Evolutionary conservation across 1,284 basidiomycete genomes (phyloP).

Genomic region (Takashimella tepidaria): DNA sequence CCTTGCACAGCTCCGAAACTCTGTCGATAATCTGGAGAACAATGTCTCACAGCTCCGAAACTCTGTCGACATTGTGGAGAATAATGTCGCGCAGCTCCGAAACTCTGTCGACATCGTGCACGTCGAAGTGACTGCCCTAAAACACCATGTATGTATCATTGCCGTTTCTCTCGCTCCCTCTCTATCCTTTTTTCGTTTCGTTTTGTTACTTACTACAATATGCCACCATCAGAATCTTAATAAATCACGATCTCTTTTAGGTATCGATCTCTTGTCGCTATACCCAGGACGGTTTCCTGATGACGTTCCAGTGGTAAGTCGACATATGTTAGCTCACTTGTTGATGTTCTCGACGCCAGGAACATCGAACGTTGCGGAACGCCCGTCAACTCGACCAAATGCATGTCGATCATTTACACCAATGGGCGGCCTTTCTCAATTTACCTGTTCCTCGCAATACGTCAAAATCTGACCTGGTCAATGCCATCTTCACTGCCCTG

Average conservation of each 20-base stretch:
- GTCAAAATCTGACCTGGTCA: not conserved
- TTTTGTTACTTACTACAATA: not conserved
- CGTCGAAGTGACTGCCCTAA: not conserved
- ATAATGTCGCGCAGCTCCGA: not conserved
- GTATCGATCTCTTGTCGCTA: not conserved
- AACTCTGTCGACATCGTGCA: not conserved
- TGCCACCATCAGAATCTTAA: not conserved
- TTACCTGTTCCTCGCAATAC: not conserved
- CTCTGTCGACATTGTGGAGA: not conserved
- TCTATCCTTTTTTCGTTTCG: too few relatives aligned
- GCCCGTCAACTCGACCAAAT: not conserved
- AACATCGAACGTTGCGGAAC: not conserved
- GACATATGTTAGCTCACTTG: not conserved
- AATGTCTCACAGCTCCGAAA: not conserved
- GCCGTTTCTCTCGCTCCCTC: too few relatives aligned
- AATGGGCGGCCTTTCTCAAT: not conserved
- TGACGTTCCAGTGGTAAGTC: not conserved
- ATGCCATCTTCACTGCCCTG: not conserved
- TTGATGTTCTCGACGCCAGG: not conserved
- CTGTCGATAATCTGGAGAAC: not conserved
- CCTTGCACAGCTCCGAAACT: not conserved
- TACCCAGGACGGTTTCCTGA: not conserved
- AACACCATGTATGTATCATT: too few relatives aligned
- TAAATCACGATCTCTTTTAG: not conserved
- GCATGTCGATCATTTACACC: not conserved